Conservation (phyloP, 805 yeast species). For the Zygosaccharomyces pseudorouxii region DNA sequence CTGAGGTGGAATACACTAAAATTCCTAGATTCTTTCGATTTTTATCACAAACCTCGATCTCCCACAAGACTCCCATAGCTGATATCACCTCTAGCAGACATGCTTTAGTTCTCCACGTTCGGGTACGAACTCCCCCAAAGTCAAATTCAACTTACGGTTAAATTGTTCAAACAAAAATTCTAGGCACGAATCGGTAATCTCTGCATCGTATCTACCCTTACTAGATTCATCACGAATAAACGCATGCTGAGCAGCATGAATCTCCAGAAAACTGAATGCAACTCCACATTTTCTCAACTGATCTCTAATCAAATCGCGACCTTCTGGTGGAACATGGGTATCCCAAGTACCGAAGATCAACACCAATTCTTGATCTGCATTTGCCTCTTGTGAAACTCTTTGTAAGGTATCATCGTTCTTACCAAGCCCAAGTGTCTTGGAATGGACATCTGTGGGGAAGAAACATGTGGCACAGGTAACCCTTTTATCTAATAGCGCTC, state of each 20-base stretch:
- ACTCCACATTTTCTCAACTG: slow-evolving; percentile 55
- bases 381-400: slow-evolving; percentile 47
- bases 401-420: slow-evolving; percentile 59
- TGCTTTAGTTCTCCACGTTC: slow-evolving; percentile 49
- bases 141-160: slow-evolving; percentile 60
- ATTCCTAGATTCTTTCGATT: too few species aligned
- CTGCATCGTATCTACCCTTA: slow-evolving; percentile 81
- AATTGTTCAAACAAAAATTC: slow-evolving; percentile 68
- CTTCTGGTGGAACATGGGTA: slow-evolving; percentile 74
- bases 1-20: too few species aligned
- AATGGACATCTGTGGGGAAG: slow-evolving; percentile 78
- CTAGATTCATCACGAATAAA: slow-evolving; percentile 74
- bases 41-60: too few species aligned
- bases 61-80: too few species aligned
- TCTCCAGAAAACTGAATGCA: slow-evolving; percentile 65
- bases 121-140: slow-evolving; percentile 61
- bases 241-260: slow-evolving; percentile 79
- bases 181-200: slow-evolving; percentile 61
- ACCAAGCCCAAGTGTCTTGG: slow-evolving; percentile 60
- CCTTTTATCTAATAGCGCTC: slow-evolving; percentile 57
- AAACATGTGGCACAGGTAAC: slow-evolving; percentile 67
- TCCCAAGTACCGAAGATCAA: slow-evolving; percentile 76
- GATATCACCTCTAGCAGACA: slow-evolving; percentile 45
- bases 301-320: slow-evolving; percentile 65
- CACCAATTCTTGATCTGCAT: slow-evolving; percentile 52